Evolutionary conservation across 1,284 basidiomycete genomes (phyloP).

Genomic region (Cutaneotrichosporon sp.): DNA sequence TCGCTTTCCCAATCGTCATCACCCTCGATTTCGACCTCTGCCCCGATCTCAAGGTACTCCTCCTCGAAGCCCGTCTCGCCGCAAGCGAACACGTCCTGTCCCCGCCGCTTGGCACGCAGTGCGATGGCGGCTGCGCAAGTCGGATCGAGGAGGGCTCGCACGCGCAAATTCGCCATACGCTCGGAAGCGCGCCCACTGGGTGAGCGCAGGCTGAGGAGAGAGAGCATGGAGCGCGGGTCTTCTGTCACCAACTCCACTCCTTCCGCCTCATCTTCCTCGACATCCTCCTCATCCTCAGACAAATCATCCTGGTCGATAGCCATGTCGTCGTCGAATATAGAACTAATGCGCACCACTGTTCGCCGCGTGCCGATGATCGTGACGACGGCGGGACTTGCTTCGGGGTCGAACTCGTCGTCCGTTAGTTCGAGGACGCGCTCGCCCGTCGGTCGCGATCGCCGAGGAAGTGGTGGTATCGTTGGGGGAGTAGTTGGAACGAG

Average conservation of each 20-base stretch:
- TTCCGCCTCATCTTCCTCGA: slow-evolving; percentile 8
- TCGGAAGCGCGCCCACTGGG: slow-evolving; percentile 22
- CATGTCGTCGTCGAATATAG: slow-evolving; percentile 18
- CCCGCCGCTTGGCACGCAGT: slow-evolving; percentile 33
- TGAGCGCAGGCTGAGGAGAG: slow-evolving; percentile 31
- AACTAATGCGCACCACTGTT: slow-evolving; percentile 7
- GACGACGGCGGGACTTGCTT: slow-evolving; percentile 19
- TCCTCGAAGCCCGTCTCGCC: slow-evolving; percentile 30
- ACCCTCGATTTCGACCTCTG: slow-evolving; percentile 17
- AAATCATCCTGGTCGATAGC: slow-evolving; percentile 13
- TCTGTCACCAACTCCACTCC: not conserved
- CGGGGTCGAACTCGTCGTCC: slow-evolving; percentile 45
- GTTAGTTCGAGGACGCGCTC: slow-evolving; percentile 31
- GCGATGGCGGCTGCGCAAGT: slow-evolving; percentile 24
- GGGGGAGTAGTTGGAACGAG: not conserved
- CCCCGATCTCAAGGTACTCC: slow-evolving; percentile 22
- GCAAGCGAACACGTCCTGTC: slow-evolving; percentile 39
- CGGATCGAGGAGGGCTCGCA: slow-evolving; percentile 45
- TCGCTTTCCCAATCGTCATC: slow-evolving; percentile 42
- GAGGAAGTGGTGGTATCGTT: not conserved
- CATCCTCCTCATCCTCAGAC: slow-evolving; percentile 16
- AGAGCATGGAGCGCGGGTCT: not conserved
- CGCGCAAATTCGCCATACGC: slow-evolving; percentile 35
- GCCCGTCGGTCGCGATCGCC: slow-evolving; percentile 4
- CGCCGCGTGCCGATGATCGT: slow-evolving; percentile 22